phyloP scores from a whole-genome alignment of 805 yeast genomes.

The Pichia nanzhaoensis region DNA sequence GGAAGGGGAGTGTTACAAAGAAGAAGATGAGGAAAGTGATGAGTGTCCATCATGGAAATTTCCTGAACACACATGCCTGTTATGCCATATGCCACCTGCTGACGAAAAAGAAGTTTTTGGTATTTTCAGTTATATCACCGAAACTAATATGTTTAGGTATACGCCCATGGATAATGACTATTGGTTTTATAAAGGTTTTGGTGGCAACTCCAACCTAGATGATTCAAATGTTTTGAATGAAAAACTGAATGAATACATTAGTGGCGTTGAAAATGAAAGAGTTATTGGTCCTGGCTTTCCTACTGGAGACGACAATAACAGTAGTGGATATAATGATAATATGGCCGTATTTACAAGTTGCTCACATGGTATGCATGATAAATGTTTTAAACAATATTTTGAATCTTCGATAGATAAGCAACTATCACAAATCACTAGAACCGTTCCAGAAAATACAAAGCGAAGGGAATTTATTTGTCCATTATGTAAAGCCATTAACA shows the following conservation, averaged over 20 bases:
- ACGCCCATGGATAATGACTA: conserved; percentile 53
- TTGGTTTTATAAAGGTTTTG: conserved; percentile 61
- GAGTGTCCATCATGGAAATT: conserved; percentile 51
- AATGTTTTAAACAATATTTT: conserved; percentile 64
- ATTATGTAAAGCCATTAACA: conserved; percentile 79
- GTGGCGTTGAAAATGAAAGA: conserved; percentile 29
- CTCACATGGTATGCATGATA: conserved; percentile 89
- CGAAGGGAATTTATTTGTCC: conserved; percentile 82
- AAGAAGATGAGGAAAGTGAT: conserved; percentile 10
- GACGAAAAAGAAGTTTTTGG: conserved; percentile 63
- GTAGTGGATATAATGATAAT: conserved; percentile 31
- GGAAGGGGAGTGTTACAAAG: not conserved
- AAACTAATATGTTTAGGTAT: conserved; percentile 52
- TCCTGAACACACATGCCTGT: conserved; percentile 69
- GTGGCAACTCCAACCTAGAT: conserved; percentile 40
- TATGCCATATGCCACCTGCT: conserved; percentile 71
- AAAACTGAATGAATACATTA: conserved; percentile 27
- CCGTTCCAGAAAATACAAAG: conserved; percentile 67
- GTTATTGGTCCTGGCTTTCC: conserved; percentile 71
- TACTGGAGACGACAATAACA: conserved; percentile 14
- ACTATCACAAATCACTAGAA: conserved; percentile 70
- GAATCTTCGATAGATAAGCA: conserved; percentile 44
- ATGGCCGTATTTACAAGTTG: conserved; percentile 63
- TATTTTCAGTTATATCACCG: conserved; percentile 54
- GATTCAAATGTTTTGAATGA: conserved; percentile 9